Base-by-base conservation (phyloP, 2,329 filamentous ascomycete genomes). In the Claviceps sp. region DNA sequence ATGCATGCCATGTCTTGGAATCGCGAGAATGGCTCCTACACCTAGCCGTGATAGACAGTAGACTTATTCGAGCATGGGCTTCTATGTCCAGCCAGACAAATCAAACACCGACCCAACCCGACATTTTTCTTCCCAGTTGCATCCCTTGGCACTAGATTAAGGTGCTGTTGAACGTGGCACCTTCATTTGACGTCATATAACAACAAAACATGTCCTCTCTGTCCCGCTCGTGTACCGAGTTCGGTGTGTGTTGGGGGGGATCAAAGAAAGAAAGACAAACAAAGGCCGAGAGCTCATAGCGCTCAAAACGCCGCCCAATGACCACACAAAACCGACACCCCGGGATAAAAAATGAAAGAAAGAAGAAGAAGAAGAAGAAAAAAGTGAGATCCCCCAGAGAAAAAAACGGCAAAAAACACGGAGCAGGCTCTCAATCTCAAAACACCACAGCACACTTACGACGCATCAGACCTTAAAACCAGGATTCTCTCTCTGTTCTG, bases 271-370 rank as follows among this genome's bases (percentile, higher is more conserved):
- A 11, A 26, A 34, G 8, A 47, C 5, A 37, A 22, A 37, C 11
- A 8, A 34, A 22, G 16, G 5, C 26, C 18, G 22, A 47, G 26
- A 30, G 34, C 9, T 30, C 16, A 45, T n/a, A 16, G 3, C 41
- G 47, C 47, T 48, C 37, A 13, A 7, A 48, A 48, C 47, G 47
- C 47, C 47, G 22, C 47, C 47, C 47, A 30, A 48, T 48, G 47
- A 30, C 16, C 11, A 30, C 14, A 41, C 37, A 30, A 40, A 26
- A 30, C 26, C 26, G 26, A 30, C 26, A 30, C 26, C 11, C 26
- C 8, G 26, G 26, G 26, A 11, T 11, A 30, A 48, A 11, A 7
- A 34, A 34, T 4, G 3, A 34, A 20, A 13, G 7, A 18, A 30
- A 3, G 18, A 18, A 9, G 14, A 45, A 34, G n/a, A 22, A 45